Conservation (phyloP, 176 grass and related monocot genomes). For the Metroxylon sagu region DNA sequence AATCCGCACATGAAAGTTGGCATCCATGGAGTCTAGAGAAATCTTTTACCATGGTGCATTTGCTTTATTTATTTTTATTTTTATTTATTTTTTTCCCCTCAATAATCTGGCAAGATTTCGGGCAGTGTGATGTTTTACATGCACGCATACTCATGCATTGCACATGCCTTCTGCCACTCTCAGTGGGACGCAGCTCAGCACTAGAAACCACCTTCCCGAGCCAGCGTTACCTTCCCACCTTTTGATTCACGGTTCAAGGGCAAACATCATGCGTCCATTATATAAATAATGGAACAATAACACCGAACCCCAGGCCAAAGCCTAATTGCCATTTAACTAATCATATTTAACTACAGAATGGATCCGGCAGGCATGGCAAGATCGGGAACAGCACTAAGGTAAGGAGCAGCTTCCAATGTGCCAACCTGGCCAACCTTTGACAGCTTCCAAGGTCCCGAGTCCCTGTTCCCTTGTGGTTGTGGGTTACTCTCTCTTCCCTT, state of each 20-base stretch:
- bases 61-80: too few species aligned
- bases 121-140: too few species aligned
- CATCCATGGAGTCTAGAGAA: background rate
- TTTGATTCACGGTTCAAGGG: background rate
- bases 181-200: conserved; percentile 5
- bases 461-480: background rate
- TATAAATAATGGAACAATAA: background rate
- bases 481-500: background rate
- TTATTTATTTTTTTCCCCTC: too few species aligned
- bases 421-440: background rate
- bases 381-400: background rate
- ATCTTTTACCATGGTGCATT: background rate
- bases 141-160: background rate
- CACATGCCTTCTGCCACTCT: background rate
- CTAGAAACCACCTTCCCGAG: background rate
- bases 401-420: background rate
- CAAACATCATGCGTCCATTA: background rate
- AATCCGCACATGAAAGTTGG: too few species aligned
- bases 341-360: too few species aligned
- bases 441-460: background rate
- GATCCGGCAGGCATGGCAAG: background rate
- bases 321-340: too few species aligned
- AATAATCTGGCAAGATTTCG: background rate
- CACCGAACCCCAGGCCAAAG: too few species aligned
- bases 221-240: background rate